These are phyloP conservation scores for Tricholoma saponaceum DNA, from an alignment of 768 basidiomycete genomes.

Conservation along the genomic window DNA sequence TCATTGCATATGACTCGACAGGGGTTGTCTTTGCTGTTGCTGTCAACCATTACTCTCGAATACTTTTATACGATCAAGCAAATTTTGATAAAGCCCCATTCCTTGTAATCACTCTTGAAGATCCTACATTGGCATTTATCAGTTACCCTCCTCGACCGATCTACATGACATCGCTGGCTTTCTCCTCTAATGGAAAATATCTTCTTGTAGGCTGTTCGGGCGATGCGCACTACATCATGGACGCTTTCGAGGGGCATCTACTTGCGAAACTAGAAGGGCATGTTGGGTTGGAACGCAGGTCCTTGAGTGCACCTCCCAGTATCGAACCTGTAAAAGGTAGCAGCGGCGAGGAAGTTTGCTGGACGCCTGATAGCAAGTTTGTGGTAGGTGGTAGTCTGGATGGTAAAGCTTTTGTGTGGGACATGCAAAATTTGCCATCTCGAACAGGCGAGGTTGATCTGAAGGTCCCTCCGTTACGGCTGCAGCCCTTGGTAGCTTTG, in stretches of 20 bases:
- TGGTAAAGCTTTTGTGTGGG: conserved; percentile 87
- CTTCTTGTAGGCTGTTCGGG: conserved; percentile 91
- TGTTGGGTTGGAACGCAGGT: conserved; percentile 75
- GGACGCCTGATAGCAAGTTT: conserved; percentile 94
- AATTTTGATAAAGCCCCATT: conserved; percentile 94
- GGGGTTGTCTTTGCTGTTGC: conserved; percentile 86
- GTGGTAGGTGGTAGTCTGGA: conserved; percentile 82
- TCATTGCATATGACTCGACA: conserved; percentile 80
- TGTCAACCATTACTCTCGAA: conserved; percentile 77
- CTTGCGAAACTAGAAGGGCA: conserved; percentile 86
- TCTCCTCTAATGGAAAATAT: conserved; percentile 88
- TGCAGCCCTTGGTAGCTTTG: conserved; percentile 40
- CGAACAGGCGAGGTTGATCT: conserved; percentile 50
- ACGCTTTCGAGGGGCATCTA: conserved; percentile 83
- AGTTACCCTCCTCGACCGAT: conserved; percentile 86
- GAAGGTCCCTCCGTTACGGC: conserved; percentile 45
- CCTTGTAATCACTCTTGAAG: conserved; percentile 75
- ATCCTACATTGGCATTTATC: conserved; percentile 68
- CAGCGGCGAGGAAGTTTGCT: conserved; percentile 91
- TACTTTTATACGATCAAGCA: conserved; percentile 80
- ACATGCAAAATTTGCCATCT: conserved; percentile 60
- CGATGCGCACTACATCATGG: conserved; percentile 89
- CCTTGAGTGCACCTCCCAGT: conserved; percentile 38
- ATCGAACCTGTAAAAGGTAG: conserved; percentile 74
- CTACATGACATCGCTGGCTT: conserved; percentile 86